These are phyloP conservation scores for Amniculicola lignicola DNA, from an alignment of 495 filamentous ascomycete genomes.

Conservation along the genomic window DNA sequence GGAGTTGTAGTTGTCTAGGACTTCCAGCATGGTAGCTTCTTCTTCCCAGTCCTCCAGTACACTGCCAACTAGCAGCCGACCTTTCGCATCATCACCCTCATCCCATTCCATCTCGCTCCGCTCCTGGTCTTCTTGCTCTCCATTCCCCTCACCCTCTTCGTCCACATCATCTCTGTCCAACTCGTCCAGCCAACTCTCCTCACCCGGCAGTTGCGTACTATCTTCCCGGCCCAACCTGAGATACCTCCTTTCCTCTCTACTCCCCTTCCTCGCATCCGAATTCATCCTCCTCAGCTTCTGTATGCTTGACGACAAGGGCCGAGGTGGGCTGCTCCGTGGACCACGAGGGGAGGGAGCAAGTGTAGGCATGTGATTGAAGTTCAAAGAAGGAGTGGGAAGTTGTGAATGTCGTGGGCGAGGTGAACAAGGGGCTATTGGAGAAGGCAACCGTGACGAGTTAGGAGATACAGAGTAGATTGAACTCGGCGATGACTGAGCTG, in stretches of 20 bases:
- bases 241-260: conserved; percentile 31
- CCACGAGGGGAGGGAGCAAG: conserved; percentile 17
- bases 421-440: conserved; percentile 8
- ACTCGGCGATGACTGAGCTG: conserved; percentile 1
- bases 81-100: conserved; percentile 11
- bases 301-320: conserved; percentile 33
- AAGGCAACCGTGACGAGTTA: not conserved
- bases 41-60: conserved; percentile 24
- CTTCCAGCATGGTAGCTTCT: conserved; percentile 22
- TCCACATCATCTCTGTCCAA: conserved; percentile 1
- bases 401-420: conserved; percentile 11
- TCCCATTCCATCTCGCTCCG: not conserved
- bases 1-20: not conserved
- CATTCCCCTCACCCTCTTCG: not conserved
- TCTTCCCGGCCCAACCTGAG: conserved; percentile 36
- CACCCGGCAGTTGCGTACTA: conserved; percentile 33
- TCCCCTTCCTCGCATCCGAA: conserved; percentile 34
- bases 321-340: conserved; percentile 32
- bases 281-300: conserved; percentile 39
- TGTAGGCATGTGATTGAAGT: conserved; percentile 22
- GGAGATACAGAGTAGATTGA: conserved; percentile 9
- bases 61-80: not conserved
- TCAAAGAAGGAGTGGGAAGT: conserved; percentile 4
- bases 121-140: not conserved
- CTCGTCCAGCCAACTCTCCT: conserved; percentile 27